A percentile compares a stretch with the other conserved stretches of the same genome.
phyloP scores from a whole-genome alignment of 768 basidiomycete species.

The Pholiota microspora region DNA sequence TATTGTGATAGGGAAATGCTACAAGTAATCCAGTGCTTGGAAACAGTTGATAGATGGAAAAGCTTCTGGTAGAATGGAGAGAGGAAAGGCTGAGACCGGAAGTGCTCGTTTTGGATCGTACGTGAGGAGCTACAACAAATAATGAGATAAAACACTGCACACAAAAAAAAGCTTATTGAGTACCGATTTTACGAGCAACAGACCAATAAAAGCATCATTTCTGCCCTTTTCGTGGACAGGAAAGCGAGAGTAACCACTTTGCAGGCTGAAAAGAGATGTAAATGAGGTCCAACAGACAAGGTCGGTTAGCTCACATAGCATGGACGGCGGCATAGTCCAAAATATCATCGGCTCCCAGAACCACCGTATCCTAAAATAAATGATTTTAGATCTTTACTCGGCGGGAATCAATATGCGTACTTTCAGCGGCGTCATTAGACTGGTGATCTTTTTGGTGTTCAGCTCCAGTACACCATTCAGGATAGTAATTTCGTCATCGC shows the following conservation, averaged over 20 bases:
- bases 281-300: constrained; percentile 1
- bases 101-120: constrained; percentile 82
- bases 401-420: constrained; percentile 29
- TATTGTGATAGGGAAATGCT: constrained; percentile 14
- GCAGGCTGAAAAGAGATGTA: constrained; percentile 37
- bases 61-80: constrained; percentile 90
- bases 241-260: constrained; percentile 88
- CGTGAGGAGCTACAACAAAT: constrained; percentile 59
- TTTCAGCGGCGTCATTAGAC: constrained; percentile 81
- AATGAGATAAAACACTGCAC: constrained; percentile 9
- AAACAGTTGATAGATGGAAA: constrained; percentile 88
- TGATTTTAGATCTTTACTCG: not conserved
- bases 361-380: constrained; percentile 68
- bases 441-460: constrained; percentile 68
- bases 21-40: constrained; percentile 94
- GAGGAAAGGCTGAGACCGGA: constrained; percentile 70
- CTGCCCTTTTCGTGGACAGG: constrained; percentile 79
- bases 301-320: constrained; percentile 46
- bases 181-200: constrained; percentile 82
- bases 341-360: constrained; percentile 71
- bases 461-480: constrained; percentile 78
- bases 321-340: constrained; percentile 80
- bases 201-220: constrained; percentile 74
- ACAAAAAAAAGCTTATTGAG: constrained; percentile 61
- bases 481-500: constrained; percentile 81